Percentiles rank a stretch among this genome's conserved stretches.
Conservation (phyloP, 2,329 filamentous ascomycete species). For the Beauveria asiatica region DNA sequence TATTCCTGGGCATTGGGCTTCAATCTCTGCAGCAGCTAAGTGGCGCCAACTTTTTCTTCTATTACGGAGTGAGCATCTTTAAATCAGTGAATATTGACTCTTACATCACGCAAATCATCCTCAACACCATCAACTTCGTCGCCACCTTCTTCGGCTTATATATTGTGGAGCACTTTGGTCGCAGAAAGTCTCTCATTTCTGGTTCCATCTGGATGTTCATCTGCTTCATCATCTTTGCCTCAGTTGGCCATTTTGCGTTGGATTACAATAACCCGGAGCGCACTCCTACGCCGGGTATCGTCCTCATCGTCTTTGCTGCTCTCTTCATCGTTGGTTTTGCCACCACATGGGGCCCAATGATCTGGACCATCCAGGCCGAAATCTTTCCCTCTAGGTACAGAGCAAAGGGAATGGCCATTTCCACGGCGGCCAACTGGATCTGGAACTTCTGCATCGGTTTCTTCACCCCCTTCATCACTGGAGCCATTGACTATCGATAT, state of each 20-base stretch:
- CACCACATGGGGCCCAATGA: conserved; percentile 58
- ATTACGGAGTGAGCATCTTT: conserved; percentile 50
- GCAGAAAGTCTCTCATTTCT: conserved; percentile 52
- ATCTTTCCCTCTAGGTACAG: conserved; percentile 57
- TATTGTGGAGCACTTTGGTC: conserved; percentile 59
- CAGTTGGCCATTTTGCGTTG: conserved; percentile 42
- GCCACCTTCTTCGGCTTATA: conserved; percentile 62
- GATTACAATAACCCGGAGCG: conserved; percentile 25
- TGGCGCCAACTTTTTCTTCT: conserved; percentile 60
- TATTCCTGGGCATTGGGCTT: conserved; percentile 49
- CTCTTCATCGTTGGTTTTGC: conserved; percentile 59
- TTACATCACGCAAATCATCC: conserved; percentile 59
- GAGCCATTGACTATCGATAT: conserved; percentile 61
- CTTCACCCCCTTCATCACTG: conserved; percentile 72
- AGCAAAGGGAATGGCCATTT: conserved; percentile 51
- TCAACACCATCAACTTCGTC: conserved; percentile 58
- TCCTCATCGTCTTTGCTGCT: conserved; percentile 55
- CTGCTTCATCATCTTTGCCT: conserved; percentile 52
- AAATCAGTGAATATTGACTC: conserved; percentile 42
- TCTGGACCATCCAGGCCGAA: conserved; percentile 57
- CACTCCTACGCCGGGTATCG: conserved; percentile 41
- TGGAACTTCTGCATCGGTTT: conserved; percentile 72
- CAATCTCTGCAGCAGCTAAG: conserved; percentile 57
- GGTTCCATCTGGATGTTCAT: conserved; percentile 54
- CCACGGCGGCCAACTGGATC: conserved; percentile 55